Percentiles rank a stretch among this genome's conserved stretches.
Conservation (phyloP, 345 rosid species). For the Bruguiera parviflora region DNA sequence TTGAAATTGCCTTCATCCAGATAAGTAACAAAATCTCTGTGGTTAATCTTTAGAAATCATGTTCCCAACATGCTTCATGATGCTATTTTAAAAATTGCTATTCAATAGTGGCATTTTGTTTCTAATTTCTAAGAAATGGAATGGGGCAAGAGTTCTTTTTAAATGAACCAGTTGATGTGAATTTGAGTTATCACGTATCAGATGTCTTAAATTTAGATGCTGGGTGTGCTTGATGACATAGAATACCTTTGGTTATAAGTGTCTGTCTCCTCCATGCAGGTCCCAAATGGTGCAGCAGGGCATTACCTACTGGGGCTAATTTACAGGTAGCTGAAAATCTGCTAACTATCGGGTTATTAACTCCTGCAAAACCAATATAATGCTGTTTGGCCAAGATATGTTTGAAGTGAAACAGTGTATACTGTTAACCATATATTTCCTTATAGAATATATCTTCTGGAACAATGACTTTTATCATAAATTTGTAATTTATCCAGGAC, state of each 20-base stretch:
- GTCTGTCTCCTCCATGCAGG: constrained; percentile 38
- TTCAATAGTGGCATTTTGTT: not conserved
- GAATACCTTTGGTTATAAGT: constrained; percentile 9
- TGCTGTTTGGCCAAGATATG: constrained; percentile 2
- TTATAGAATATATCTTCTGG: too few species aligned
- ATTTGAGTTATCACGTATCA: not conserved
- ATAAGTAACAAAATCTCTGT: too few species aligned
- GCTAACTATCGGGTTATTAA: constrained; percentile 10
- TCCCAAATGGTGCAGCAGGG: constrained; percentile 97
- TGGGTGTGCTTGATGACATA: constrained; percentile 5
- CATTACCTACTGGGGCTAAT: constrained; percentile 97
- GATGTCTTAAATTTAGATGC: not conserved
- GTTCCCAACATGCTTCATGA: not conserved
- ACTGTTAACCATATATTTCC: too few species aligned
- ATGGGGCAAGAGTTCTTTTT: not conserved
- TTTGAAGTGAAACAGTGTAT: not conserved
- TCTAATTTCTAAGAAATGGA: not conserved
- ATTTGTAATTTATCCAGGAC: not conserved
- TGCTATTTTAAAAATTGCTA: not conserved
- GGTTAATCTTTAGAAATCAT: too few species aligned
- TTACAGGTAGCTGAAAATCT: constrained; percentile 56
- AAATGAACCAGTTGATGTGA: not conserved
- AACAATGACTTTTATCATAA: too few species aligned
- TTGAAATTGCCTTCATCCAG: too few species aligned
- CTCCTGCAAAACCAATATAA: not conserved